Evolutionary conservation across 495 filamentous ascomycete species (phyloP).

Genomic region (Lasiosphaeriaceae sp.): DNA sequence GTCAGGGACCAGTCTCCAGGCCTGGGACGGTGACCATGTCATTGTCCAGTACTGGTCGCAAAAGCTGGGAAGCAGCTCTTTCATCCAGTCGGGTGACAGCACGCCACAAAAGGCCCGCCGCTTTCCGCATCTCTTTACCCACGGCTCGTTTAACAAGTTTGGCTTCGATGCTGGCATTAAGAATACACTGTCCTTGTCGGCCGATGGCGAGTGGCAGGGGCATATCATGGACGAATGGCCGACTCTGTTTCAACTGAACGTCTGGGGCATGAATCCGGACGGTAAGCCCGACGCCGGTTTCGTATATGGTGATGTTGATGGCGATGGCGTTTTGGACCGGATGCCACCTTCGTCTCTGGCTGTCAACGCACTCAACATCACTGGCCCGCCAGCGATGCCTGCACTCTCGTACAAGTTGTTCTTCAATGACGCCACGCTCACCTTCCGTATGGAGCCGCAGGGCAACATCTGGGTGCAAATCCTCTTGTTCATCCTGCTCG

Average conservation of each 20-base stretch:
- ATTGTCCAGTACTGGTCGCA: conserved; percentile 65
- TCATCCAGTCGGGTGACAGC: conserved; percentile 59
- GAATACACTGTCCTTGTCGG: conserved; percentile 38
- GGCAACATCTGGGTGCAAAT: conserved; percentile 57
- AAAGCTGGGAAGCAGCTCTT: conserved; percentile 56
- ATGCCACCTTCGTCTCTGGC: conserved; percentile 53
- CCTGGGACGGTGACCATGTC: conserved; percentile 64
- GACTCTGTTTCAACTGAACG: conserved; percentile 50
- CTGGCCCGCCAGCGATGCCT: conserved; percentile 49
- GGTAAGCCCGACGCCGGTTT: conserved; percentile 55
- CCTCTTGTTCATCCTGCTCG: conserved; percentile 52
- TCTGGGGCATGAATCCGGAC: conserved; percentile 63
- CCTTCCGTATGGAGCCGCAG: conserved; percentile 48
- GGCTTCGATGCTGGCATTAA: conserved; percentile 64
- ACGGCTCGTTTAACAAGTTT: conserved; percentile 63
- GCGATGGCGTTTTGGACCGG: conserved; percentile 54
- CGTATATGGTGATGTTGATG: conserved; percentile 57
- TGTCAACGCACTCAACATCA: conserved; percentile 53
- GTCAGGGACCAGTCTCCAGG: conserved; percentile 58
- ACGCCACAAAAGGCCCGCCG: conserved; percentile 39
- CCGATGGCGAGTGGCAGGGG: conserved; percentile 55
- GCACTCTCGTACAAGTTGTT: conserved; percentile 53
- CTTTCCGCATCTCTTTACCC: conserved; percentile 63
- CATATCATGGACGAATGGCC: conserved; percentile 58
- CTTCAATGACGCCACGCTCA: conserved; percentile 52